These are phyloP conservation scores for Isoetes taiwanensis DNA, from an alignment of 75 land plant species.

Conservation along the genomic window DNA sequence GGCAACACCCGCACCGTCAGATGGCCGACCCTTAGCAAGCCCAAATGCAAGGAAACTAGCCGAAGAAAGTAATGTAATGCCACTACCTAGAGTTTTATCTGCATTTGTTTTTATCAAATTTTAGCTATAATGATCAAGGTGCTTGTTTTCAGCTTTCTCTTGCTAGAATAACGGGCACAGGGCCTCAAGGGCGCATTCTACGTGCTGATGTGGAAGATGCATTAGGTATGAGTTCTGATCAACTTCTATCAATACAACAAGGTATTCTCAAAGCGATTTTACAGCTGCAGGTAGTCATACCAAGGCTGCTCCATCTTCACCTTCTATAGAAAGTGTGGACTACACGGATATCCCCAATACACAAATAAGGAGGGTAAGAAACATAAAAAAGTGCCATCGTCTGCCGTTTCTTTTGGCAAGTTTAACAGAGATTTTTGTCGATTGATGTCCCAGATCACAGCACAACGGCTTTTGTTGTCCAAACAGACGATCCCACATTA, in stretches of 20 bases:
- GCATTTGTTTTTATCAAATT: neutral
- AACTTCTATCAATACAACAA: no score
- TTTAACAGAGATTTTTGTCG: neutral
- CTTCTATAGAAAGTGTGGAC: slow-evolving; percentile 27
- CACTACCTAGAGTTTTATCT: no score
- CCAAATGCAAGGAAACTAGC: slow-evolving; percentile 87
- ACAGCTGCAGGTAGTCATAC: slow-evolving; percentile 27
- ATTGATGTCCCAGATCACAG: slow-evolving; percentile 50
- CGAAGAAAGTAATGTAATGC: slow-evolving; percentile 73
- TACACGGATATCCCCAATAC: slow-evolving; percentile 68
- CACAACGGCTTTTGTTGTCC: slow-evolving; percentile 75
- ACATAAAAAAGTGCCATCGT: neutral
- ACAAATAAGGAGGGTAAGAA: slow-evolving; percentile 81
- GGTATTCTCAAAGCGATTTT: no score
- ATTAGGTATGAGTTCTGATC: no score
- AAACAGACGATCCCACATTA: slow-evolving; percentile 99
- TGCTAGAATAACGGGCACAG: slow-evolving; percentile 89
- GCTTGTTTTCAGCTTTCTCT: slow-evolving; percentile 51
- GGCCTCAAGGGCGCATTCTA: slow-evolving; percentile 84
- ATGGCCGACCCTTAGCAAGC: slow-evolving; percentile 68
- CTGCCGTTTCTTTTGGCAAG: neutral
- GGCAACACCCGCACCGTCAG: slow-evolving; percentile 11
- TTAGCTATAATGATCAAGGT: neutral
- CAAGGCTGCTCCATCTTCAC: slow-evolving; percentile 11
- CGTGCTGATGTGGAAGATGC: slow-evolving; percentile 96